Evolutionary conservation across 805 yeast genomes (phyloP).

Genomic region (Suhomyces vadensis): DNA sequence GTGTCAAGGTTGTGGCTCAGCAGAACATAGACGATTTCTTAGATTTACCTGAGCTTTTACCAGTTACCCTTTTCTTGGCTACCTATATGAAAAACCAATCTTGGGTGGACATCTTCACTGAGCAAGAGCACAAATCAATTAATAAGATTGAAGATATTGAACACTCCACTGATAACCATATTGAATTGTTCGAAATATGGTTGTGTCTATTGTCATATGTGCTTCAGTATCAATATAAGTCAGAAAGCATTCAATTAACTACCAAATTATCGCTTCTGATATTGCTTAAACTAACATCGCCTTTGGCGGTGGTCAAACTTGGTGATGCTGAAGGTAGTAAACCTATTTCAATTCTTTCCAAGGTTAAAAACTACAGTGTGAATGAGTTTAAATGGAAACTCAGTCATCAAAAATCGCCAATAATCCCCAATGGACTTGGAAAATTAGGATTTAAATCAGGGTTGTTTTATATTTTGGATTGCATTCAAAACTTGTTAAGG

Average conservation of each 20-base stretch:
- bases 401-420: conserved; percentile 41
- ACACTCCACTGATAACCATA: conserved; percentile 12
- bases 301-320: background rate
- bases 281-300: conserved; percentile 27
- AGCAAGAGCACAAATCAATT: conserved; percentile 12
- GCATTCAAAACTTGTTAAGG: conserved; percentile 29
- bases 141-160: conserved; percentile 17
- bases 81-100: conserved; percentile 17
- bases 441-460: conserved; percentile 29
- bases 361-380: conserved; percentile 18
- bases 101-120: conserved; percentile 18
- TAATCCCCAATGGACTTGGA: conserved; percentile 28
- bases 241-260: conserved; percentile 22
- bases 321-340: background rate
- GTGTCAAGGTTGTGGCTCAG: conserved; percentile 10
- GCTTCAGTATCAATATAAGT: conserved; percentile 39
- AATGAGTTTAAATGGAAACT: conserved; percentile 45
- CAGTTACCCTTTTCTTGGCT: conserved; percentile 17
- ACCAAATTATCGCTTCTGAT: conserved; percentile 30
- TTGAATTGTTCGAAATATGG: conserved; percentile 33
- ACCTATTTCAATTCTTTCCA: conserved; percentile 7
- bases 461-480: conserved; percentile 35
- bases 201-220: conserved; percentile 40
- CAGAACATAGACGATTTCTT: conserved; percentile 11
- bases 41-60: conserved; percentile 19